Percentiles rank a stretch among this genome's conserved stretches.
These are phyloP conservation scores for Hypomontagnella submonticulosa DNA, from an alignment of 495 filamentous ascomycete species.

Conservation along the genomic window DNA sequence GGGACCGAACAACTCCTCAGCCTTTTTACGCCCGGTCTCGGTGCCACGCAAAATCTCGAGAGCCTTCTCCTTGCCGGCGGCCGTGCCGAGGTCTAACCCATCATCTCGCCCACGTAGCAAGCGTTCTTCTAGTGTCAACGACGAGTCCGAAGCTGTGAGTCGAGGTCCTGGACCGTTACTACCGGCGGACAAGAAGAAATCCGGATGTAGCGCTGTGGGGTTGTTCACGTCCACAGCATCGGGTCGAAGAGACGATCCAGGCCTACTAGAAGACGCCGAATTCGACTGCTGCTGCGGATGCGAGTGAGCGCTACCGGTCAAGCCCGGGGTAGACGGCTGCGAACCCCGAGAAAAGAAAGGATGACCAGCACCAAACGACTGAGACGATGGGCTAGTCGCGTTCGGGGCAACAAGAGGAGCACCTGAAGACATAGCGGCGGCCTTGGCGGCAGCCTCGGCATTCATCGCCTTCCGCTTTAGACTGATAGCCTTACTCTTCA, in stretches of 20 bases:
- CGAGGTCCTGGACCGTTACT: conserved; percentile 47
- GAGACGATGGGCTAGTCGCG: conserved; percentile 50
- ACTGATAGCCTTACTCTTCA: conserved; percentile 78
- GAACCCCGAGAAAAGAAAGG: conserved; percentile 53
- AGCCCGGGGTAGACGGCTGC: conserved; percentile 55
- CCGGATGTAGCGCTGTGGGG: conserved; percentile 44
- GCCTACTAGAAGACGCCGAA: conserved; percentile 47
- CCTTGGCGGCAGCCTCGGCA: conserved; percentile 49
- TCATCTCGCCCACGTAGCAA: conserved; percentile 52
- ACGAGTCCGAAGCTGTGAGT: conserved; percentile 47
- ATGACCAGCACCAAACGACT: conserved; percentile 48
- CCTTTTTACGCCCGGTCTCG: conserved; percentile 52
- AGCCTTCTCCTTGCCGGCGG: conserved; percentile 47
- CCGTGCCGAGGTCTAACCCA: conserved; percentile 47
- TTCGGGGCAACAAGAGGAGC: conserved; percentile 42
- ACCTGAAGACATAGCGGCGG: conserved; percentile 41
- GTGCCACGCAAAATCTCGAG: conserved; percentile 54
- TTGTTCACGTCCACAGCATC: conserved; percentile 51
- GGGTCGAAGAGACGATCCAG: conserved; percentile 46
- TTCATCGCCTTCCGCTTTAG: conserved; percentile 67
- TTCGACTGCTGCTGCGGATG: conserved; percentile 49
- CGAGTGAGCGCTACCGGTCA: conserved; percentile 48
- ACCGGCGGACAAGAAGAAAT: conserved; percentile 52
- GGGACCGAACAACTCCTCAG: conserved; percentile 55
- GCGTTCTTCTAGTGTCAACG: conserved; percentile 55